Base-by-base conservation (phyloP, 768 basidiomycete species). In the Suillus placidus region DNA sequence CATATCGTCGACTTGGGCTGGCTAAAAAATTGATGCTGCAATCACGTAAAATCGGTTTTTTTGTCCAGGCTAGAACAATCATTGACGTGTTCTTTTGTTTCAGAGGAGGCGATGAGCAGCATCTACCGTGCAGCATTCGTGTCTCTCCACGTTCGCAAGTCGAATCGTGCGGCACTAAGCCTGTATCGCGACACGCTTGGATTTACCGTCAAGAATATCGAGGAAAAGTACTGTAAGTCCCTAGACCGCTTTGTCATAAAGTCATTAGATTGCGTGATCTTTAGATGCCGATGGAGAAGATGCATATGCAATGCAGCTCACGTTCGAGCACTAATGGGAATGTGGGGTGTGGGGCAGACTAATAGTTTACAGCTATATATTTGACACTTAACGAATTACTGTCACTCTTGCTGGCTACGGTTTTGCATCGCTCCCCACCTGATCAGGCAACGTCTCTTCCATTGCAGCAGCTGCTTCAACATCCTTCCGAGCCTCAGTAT, bases 11-110 rank as follows among this genome's bases (percentile, higher is more conserved):
- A n/a, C 82, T 97, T 7, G 96, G 97, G 9, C 77, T 99, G 3
- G 96, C 96, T 18, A 96, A 95, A 79, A 94, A 94, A 73, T 81
- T 99, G 35, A 99, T 98, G 96, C 71, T 94, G 23, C 89, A 94
- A 43, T 93, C 94, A 58, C 96, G 95, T 97, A 71, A 70, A 95
- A 80, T 62, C 32, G 37, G 49, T 61, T 26, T 35, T 26, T 49
- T 55, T 56, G 52, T 40, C 20, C 13, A 55, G 26, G 42, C 52
- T 38, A 37, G 3, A 18, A 35, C 34, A 35, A 16, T 61, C 26
- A 67, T 51, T 62, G 67, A 58, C 69, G 23, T 55, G 40, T 30
- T 20, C 30, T 60, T 35, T 38, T n/a, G 37, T 60, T 32, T 32
- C 72, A 96, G 96, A 98, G 77, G 88, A 94, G 67, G 93, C 96